phyloP scores from a whole-genome alignment of 257 asterid species.

The Mentha longifolia region DNA sequence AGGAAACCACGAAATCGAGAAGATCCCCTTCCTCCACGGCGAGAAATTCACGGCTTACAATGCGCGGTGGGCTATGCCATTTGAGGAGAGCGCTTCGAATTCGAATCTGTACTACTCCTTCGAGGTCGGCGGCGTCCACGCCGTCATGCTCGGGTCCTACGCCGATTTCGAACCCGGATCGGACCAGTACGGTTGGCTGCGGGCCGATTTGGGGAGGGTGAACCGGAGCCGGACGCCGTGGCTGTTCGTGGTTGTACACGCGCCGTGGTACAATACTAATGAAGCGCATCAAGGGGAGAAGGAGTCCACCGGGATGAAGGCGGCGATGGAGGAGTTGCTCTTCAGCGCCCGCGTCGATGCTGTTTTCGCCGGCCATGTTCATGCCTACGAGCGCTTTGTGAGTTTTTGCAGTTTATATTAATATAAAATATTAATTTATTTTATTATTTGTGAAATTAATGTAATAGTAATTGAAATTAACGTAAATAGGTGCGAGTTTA shows the following conservation, averaged over 20 bases:
- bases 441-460: too few species aligned
- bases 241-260: slow-evolving; percentile 67
- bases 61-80: slow-evolving; percentile 92
- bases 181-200: slow-evolving; percentile 70
- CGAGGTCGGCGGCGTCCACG: slow-evolving; percentile 71
- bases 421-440: too few species aligned
- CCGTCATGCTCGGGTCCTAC: slow-evolving; percentile 84
- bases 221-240: slow-evolving; percentile 76
- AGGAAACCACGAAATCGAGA: slow-evolving; percentile 89
- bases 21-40: slow-evolving; percentile 39
- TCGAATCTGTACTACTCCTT: slow-evolving; percentile 88
- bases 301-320: slow-evolving; percentile 65
- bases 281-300: slow-evolving; percentile 77
- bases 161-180: slow-evolving; percentile 64
- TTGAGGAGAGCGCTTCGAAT: slow-evolving; percentile 62
- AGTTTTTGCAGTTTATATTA: slow-evolving; percentile 29
- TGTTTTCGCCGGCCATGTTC: slow-evolving; percentile 89
- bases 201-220: slow-evolving; percentile 50
- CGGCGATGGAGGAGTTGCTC: slow-evolving; percentile 68
- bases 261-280: slow-evolving; percentile 90
- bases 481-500: slow-evolving; percentile 47
- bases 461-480: neutral
- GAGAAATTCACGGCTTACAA: slow-evolving; percentile 60
- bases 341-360: slow-evolving; percentile 63
- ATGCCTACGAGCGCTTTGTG: slow-evolving; percentile 94